phyloP scores from a whole-genome alignment of 495 filamentous ascomycete species.

The Amphirosellinia nigrospora region DNA sequence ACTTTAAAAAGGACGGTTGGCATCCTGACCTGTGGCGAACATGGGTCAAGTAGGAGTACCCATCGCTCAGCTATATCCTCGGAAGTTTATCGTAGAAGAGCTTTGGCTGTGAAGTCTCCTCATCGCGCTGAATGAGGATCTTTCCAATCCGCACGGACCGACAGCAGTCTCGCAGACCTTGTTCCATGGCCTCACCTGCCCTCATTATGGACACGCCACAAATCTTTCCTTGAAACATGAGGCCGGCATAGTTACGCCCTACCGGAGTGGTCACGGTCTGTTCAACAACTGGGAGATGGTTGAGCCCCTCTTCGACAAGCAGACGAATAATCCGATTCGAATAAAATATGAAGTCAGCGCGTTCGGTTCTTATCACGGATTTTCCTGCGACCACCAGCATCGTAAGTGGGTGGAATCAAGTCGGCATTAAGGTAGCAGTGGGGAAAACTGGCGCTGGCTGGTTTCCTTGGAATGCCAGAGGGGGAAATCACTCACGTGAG shows the following conservation, averaged over 20 bases:
- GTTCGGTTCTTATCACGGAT: slow-evolving; percentile 86
- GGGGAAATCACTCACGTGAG: slow-evolving; percentile 77
- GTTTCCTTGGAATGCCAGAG: slow-evolving; percentile 2
- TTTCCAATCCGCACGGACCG: slow-evolving; percentile 96
- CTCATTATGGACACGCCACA: slow-evolving; percentile 99
- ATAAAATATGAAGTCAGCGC: slow-evolving; percentile 98
- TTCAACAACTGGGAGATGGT: slow-evolving; percentile 90
- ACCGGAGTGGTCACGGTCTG: slow-evolving; percentile 90
- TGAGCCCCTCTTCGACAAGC: slow-evolving; percentile 96
- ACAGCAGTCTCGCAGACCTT: slow-evolving; percentile 94
- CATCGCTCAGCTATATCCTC: slow-evolving; percentile 90
- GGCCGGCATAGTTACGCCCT: slow-evolving; percentile 84
- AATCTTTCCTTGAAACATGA: slow-evolving; percentile 96
- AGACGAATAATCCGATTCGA: slow-evolving; percentile 98
- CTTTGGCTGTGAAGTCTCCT: slow-evolving; percentile 89
- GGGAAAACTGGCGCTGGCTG: neutral
- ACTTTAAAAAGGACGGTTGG: slow-evolving; percentile 14
- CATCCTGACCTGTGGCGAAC: slow-evolving; percentile 86
- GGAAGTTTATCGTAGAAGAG: slow-evolving; percentile 96
- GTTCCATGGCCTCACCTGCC: slow-evolving; percentile 97
- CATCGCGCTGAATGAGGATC: slow-evolving; percentile 96
- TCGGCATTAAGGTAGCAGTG: neutral
- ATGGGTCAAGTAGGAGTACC: slow-evolving; percentile 96
- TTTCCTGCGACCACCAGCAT: slow-evolving; percentile 65
- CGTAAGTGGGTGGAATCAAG: slow-evolving; percentile 21